Percentiles rank a stretch among this genome's conserved stretches.
These are phyloP conservation scores for Wickerhamomyces chambardii DNA, from an alignment of 805 yeast genomes.

Conservation along the genomic window DNA sequence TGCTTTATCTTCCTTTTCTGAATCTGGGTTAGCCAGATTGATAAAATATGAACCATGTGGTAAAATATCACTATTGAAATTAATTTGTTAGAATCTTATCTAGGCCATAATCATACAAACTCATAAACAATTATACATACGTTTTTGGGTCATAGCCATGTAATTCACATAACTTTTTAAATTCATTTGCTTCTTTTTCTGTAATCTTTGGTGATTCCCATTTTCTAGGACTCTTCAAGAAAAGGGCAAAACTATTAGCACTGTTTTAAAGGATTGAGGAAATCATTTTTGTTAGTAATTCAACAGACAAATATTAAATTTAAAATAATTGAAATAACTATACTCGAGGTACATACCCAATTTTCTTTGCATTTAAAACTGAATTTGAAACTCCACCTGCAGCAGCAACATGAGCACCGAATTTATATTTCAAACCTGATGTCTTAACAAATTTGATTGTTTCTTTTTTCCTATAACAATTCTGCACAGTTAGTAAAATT, in stretches of 20 bases:
- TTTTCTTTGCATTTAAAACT: slow-evolving; percentile 44
- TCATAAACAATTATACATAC: background rate
- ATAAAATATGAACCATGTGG: slow-evolving; percentile 96
- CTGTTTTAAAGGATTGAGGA: too few relatives aligned
- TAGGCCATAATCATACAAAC: too few relatives aligned
- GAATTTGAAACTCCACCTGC: slow-evolving; percentile 74
- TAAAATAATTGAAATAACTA: too few relatives aligned
- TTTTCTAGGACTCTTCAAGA: slow-evolving; percentile 80
- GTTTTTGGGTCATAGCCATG: slow-evolving; percentile 63
- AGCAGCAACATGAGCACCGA: slow-evolving; percentile 86
- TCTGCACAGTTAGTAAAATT: too few relatives aligned
- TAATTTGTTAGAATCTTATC: too few relatives aligned
- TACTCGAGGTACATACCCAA: slow-evolving; percentile 34
- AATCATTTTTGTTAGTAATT: too few relatives aligned
- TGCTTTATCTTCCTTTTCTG: slow-evolving; percentile 68
- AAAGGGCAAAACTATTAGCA: slow-evolving; percentile 83
- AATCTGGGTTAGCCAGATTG: slow-evolving; percentile 86
- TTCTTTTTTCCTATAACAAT: slow-evolving; percentile 5
- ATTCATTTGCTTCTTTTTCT: slow-evolving; percentile 56
- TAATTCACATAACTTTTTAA: slow-evolving; percentile 52
- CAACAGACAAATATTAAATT: too few relatives aligned
- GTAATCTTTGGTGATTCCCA: slow-evolving; percentile 83
- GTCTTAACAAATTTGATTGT: slow-evolving; percentile 27
- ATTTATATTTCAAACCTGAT: slow-evolving; percentile 39
- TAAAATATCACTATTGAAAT: slow-evolving; percentile 42